phyloP scores from a whole-genome alignment of 306 rosid genomes.

The Rosa persica region DNA sequence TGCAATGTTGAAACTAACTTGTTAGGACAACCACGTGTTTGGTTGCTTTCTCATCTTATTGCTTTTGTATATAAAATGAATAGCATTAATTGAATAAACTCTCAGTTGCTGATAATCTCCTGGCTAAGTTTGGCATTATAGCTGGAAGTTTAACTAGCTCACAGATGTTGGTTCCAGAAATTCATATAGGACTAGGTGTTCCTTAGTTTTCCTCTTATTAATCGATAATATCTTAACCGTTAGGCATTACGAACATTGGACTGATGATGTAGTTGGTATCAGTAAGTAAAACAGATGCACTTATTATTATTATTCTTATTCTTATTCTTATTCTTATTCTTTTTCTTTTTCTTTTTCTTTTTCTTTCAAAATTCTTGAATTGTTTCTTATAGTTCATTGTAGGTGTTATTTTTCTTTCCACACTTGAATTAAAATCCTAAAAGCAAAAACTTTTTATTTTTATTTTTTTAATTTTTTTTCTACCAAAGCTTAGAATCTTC shows the following conservation, averaged over 20 bases:
- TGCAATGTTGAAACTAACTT: background rate
- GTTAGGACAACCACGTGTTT: background rate
- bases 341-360: background rate
- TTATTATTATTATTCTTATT: background rate
- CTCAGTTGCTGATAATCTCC: background rate
- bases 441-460: background rate
- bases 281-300: background rate
- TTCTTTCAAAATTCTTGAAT: background rate
- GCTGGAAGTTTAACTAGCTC: background rate
- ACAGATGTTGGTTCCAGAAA: background rate
- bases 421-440: background rate
- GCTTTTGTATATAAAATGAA: background rate
- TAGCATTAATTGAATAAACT: background rate
- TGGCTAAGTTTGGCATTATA: background rate
- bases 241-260: background rate
- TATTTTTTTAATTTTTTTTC: background rate
- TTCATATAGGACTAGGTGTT: background rate
- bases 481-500: background rate
- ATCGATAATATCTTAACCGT: background rate
- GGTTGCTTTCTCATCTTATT: background rate
- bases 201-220: background rate
- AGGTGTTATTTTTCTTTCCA: background rate
- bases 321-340: no score
- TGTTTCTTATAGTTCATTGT: background rate
- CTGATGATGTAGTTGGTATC: background rate